A percentile compares a stretch with the other conserved stretches of the same genome.
These are phyloP conservation scores for Bryoglossum gracile DNA, from an alignment of 495 filamentous ascomycete genomes.

Conservation along the genomic window DNA sequence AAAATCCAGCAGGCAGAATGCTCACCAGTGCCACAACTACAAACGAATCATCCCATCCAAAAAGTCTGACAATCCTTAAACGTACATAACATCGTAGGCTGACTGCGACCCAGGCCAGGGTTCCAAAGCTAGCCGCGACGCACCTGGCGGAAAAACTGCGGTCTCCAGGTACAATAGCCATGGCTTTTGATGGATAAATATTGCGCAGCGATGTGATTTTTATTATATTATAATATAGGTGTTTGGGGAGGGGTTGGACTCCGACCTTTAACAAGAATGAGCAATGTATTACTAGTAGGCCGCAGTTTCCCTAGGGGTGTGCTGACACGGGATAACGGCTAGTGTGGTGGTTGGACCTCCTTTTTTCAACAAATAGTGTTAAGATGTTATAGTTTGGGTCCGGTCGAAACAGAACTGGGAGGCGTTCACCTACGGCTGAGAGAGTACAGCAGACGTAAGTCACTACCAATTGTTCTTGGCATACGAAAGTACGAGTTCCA, in stretches of 20 bases:
- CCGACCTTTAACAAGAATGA: background rate
- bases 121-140: slow-evolving; percentile 1
- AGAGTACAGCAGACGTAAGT: no score
- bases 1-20: background rate
- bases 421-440: no score
- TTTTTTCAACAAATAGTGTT: no score
- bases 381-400: no score
- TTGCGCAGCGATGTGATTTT: background rate
- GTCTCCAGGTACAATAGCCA: background rate
- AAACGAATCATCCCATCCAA: slow-evolving; percentile 5
- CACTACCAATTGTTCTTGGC: no score
- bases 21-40: slow-evolving; percentile 1
- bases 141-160: background rate
- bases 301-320: no score
- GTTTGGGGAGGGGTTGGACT: background rate
- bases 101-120: slow-evolving; percentile 1
- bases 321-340: no score
- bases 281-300: no score
- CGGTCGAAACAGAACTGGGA: no score
- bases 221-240: background rate
- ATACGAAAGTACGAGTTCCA: no score
- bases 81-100: slow-evolving; percentile 2
- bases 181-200: background rate
- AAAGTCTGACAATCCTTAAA: slow-evolving; percentile 1
- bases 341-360: no score